These are phyloP conservation scores for Kluyveromyces marxianus DNA, from an alignment of 1,139 yeast genomes.

Conservation along the genomic window DNA sequence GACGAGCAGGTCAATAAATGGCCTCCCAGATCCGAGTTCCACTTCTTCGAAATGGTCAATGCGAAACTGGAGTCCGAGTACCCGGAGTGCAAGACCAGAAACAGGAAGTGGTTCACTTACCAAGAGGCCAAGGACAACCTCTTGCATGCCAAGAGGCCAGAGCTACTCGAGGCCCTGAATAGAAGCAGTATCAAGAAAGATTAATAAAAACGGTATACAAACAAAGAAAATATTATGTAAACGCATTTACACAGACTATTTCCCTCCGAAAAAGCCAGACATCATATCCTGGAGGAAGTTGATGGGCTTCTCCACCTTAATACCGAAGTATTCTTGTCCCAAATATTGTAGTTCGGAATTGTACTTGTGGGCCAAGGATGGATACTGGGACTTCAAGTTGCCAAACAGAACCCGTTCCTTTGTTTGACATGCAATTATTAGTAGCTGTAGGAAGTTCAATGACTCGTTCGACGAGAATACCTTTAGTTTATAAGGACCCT, in stretches of 20 bases:
- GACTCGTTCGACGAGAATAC: constrained; percentile 33
- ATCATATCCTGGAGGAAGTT: constrained; percentile 78
- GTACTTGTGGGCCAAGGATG: constrained; percentile 32
- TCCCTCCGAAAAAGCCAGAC: constrained; percentile 62
- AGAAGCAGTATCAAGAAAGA: constrained; percentile 26
- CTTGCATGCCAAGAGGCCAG: constrained; percentile 53
- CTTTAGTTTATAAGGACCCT: constrained; percentile 23
- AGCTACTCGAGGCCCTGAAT: constrained; percentile 58
- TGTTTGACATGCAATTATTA: constrained; percentile 55
- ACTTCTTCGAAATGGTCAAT: constrained; percentile 70
- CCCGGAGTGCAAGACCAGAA: constrained; percentile 64
- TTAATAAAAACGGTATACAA: constrained; percentile 3
- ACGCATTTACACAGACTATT: constrained; percentile 3
- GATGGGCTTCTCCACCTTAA: constrained; percentile 47
- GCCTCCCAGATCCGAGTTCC: constrained; percentile 69
- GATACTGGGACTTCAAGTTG: constrained; percentile 48
- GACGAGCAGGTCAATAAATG: constrained; percentile 18
- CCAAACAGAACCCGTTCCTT: constrained; percentile 43
- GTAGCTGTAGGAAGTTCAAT: constrained; percentile 62
- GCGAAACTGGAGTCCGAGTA: constrained; percentile 50
- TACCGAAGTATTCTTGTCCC: constrained; percentile 52
- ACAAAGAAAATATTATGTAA: neutral
- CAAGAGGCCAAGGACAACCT: constrained; percentile 66
- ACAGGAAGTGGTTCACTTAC: constrained; percentile 69
- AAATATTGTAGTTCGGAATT: constrained; percentile 42